phyloP scores from a whole-genome alignment of 2,329 filamentous ascomycete species.

The Geosmithia flava region DNA sequence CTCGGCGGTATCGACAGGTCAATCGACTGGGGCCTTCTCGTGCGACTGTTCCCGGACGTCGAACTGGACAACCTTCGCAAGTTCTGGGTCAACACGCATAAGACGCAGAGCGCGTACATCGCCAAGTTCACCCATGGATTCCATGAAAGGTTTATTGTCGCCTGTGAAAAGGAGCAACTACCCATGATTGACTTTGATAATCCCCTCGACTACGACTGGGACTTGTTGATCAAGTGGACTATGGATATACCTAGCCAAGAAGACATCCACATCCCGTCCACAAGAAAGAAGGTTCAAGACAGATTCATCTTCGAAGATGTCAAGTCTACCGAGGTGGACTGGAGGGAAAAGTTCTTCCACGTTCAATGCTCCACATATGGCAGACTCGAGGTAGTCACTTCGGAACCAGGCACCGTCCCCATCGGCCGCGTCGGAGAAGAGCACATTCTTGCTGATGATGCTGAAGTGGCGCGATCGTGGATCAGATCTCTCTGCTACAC shows the following conservation, averaged over 20 bases:
- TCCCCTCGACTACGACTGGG: constrained; percentile 56
- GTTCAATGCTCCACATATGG: constrained; percentile 40
- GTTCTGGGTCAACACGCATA: constrained; percentile 41
- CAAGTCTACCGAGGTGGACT: constrained; percentile 22
- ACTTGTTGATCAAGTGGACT: constrained; percentile 53
- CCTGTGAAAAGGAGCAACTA: constrained; percentile 51
- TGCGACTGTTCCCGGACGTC: constrained; percentile 40
- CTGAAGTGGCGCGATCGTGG: constrained; percentile 43
- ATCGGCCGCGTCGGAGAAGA: background rate
- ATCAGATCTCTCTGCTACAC: constrained; percentile 46
- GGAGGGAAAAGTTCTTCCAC: constrained; percentile 46
- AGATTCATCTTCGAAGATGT: constrained; percentile 26
- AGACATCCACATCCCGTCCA: constrained; percentile 33
- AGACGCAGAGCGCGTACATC: constrained; percentile 39
- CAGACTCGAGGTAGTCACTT: constrained; percentile 41
- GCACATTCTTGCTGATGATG: constrained; percentile 8
- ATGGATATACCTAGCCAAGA: constrained; percentile 35
- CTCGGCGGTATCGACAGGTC: constrained; percentile 47
- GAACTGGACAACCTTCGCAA: constrained; percentile 37
- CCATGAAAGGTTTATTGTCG: constrained; percentile 50
- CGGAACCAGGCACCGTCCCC: constrained; percentile 26
- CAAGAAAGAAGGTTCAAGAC: constrained; percentile 29
- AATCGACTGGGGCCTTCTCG: constrained; percentile 48
- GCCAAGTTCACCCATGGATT: constrained; percentile 46
- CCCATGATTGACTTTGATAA: constrained; percentile 51